Percentiles rank a stretch among this genome's conserved stretches.
These are phyloP conservation scores for Leccinum holopus DNA, from an alignment of 1,284 basidiomycete genomes.

Conservation along the genomic window DNA sequence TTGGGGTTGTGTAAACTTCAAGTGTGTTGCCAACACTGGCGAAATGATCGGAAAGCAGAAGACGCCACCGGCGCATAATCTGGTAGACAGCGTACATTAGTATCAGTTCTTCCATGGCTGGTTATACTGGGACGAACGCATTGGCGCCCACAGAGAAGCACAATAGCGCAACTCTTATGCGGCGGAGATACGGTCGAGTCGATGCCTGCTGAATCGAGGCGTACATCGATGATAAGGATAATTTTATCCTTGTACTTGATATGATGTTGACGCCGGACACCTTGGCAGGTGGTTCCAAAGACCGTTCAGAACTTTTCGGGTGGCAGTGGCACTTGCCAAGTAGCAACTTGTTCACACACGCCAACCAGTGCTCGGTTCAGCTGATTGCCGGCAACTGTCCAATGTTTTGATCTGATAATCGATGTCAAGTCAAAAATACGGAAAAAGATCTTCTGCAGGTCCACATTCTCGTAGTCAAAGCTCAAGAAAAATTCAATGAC, in stretches of 20 bases:
- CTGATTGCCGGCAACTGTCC: too few relatives aligned
- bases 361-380: too few relatives aligned
- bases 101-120: background rate
- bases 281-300: too few relatives aligned
- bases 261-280: background rate
- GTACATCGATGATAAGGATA: slow-evolving; percentile 13
- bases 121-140: slow-evolving; percentile 46
- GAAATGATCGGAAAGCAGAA: slow-evolving; percentile 76
- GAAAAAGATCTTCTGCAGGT: too few relatives aligned
- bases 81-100: slow-evolving; percentile 26
- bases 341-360: too few relatives aligned
- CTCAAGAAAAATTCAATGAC: too few relatives aligned
- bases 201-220: slow-evolving; percentile 8
- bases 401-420: too few relatives aligned
- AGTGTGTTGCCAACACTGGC: slow-evolving; percentile 53
- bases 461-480: too few relatives aligned
- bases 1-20: slow-evolving; percentile 70
- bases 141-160: slow-evolving; percentile 61
- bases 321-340: too few relatives aligned
- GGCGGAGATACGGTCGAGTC: slow-evolving; percentile 18
- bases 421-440: too few relatives aligned
- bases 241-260: slow-evolving; percentile 1
- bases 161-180: slow-evolving; percentile 33
- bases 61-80: slow-evolving; percentile 69
- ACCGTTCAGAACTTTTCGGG: too few relatives aligned